Percentiles rank a stretch among this genome's conserved stretches.
Conservation (phyloP, 768 basidiomycete species). For the Filobasidium floriforme region DNA sequence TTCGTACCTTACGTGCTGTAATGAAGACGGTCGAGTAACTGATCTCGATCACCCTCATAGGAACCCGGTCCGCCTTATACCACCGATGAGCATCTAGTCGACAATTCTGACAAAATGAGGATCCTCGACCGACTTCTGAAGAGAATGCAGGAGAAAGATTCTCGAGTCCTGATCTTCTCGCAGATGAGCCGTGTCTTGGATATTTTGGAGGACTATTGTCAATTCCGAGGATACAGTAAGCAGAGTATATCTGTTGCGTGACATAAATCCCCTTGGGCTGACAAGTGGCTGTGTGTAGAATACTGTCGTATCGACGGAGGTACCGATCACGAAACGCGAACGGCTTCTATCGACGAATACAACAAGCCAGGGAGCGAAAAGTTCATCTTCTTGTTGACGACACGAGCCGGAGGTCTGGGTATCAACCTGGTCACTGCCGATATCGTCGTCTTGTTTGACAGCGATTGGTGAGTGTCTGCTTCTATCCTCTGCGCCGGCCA, state of each 20-base stretch:
- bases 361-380: slow-evolving; percentile 89
- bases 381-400: slow-evolving; percentile 93
- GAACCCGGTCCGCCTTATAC: slow-evolving; percentile 98
- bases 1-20: slow-evolving; percentile 16
- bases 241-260: not conserved
- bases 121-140: slow-evolving; percentile 87
- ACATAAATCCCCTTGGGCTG: not conserved
- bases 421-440: slow-evolving; percentile 95
- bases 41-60: slow-evolving; percentile 41
- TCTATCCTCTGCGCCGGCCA: not conserved
- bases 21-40: not conserved
- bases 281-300: slow-evolving; percentile 49
- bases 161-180: slow-evolving; percentile 90
- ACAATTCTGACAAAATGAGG: slow-evolving; percentile 94
- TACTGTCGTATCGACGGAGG: slow-evolving; percentile 96
- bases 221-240: slow-evolving; percentile 77
- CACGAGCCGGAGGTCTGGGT: slow-evolving; percentile 90
- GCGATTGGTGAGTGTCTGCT: slow-evolving; percentile 65
- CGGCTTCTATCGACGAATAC: slow-evolving; percentile 91
- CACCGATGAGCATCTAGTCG: slow-evolving; percentile 89
- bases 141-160: slow-evolving; percentile 85
- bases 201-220: slow-evolving; percentile 92
- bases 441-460: slow-evolving; percentile 89
- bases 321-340: slow-evolving; percentile 94
- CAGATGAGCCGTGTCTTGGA: slow-evolving; percentile 99